phyloP scores from a whole-genome alignment of 78 protist species.

The Chrysochromulina tobinii region DNA sequence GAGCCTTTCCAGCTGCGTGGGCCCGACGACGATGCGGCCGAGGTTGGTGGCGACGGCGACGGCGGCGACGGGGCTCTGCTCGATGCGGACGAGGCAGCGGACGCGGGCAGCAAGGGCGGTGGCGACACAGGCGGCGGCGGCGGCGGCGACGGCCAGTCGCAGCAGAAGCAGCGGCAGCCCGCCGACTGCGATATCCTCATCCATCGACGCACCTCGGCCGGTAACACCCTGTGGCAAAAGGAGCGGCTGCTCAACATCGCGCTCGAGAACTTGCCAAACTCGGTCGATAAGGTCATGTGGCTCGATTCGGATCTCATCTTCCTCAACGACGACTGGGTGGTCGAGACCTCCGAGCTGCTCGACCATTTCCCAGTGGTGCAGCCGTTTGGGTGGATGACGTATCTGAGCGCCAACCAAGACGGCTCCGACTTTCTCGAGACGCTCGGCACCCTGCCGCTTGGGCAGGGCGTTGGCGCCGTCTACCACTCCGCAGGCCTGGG shows the following conservation, averaged over 20 bases:
- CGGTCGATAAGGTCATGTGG: slow-evolving; percentile 23
- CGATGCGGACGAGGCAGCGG: too few relatives aligned
- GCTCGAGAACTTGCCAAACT: neutral
- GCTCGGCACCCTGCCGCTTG: slow-evolving; percentile 22
- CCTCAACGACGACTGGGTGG: neutral
- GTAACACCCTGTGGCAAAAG: slow-evolving; percentile 33
- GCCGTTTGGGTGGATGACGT: slow-evolving; percentile 31
- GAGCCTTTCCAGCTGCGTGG: neutral
- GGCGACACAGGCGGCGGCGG: too few relatives aligned
- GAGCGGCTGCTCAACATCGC: slow-evolving; percentile 25
- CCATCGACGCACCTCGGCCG: neutral
- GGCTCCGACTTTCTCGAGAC: neutral
- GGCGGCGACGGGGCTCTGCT: too few relatives aligned
- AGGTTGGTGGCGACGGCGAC: too few relatives aligned
- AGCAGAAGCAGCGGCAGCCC: neutral
- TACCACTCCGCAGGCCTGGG: slow-evolving; percentile 17
- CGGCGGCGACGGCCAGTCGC: too few relatives aligned
- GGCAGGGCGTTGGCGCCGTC: slow-evolving; percentile 4
- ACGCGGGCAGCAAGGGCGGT: too few relatives aligned
- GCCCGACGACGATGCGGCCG: too few relatives aligned
- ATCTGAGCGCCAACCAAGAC: neutral
- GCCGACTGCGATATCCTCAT: neutral
- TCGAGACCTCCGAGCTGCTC: slow-evolving; percentile 11
- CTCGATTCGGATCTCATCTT: slow-evolving; percentile 26
- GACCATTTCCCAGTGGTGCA: neutral